phyloP scores from a whole-genome alignment of 805 yeast species.

The Vanderwaltozyma tropicalis region DNA sequence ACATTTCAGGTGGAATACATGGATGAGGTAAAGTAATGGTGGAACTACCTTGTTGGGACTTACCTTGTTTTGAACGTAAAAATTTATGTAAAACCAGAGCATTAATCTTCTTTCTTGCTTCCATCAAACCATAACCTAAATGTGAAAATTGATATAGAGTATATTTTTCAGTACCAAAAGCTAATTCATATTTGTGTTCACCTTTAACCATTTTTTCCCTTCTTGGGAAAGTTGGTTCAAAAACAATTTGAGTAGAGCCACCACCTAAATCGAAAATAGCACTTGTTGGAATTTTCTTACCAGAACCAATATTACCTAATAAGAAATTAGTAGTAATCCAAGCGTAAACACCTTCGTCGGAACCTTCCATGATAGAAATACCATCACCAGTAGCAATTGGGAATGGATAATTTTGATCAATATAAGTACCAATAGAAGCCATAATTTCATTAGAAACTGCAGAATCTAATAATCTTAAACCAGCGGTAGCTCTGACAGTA shows the following conservation, averaged over 20 bases:
- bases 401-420: constrained; percentile 79
- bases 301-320: constrained; percentile 82
- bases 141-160: constrained; percentile 87
- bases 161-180: constrained; percentile 75
- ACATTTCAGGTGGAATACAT: constrained; percentile 74
- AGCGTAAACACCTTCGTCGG: constrained; percentile 95
- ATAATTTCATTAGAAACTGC: constrained; percentile 63
- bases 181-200: constrained; percentile 73
- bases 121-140: constrained; percentile 90
- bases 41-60: too few relatives aligned
- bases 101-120: constrained; percentile 81
- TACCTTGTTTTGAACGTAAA: too few relatives aligned
- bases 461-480: constrained; percentile 76
- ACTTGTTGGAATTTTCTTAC: constrained; percentile 70
- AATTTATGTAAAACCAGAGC: constrained; percentile 52
- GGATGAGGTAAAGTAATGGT: constrained; percentile 77
- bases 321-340: constrained; percentile 96
- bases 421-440: constrained; percentile 61
- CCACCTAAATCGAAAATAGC: constrained; percentile 98
- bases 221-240: constrained; percentile 73
- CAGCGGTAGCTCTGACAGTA: constrained; percentile 97
- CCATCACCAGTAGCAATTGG: constrained; percentile 84
- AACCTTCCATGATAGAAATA: constrained; percentile 87
- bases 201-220: constrained; percentile 66
- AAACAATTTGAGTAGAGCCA: constrained; percentile 96